Evolutionary conservation across 495 filamentous ascomycete species (phyloP).

Genomic region (Penicillium parvum): DNA sequence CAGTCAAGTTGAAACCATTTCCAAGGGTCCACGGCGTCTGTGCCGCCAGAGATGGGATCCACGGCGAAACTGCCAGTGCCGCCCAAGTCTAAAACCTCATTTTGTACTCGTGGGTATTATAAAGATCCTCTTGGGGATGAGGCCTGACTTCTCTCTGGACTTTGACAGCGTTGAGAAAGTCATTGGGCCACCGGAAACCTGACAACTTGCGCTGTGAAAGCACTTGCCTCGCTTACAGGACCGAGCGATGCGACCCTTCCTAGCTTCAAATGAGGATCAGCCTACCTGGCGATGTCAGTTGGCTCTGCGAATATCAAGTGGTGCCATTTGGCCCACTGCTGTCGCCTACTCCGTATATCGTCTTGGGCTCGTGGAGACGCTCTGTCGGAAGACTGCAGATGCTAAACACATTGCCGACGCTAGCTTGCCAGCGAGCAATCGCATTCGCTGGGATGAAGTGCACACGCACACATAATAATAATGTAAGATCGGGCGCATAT

Average conservation of each 20-base stretch:
- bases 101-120: background rate
- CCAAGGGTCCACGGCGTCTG: constrained; percentile 14
- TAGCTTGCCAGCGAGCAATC: background rate
- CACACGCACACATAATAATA: no score
- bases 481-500: no score
- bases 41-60: constrained; percentile 9
- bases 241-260: no score
- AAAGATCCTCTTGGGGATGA: background rate
- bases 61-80: constrained; percentile 6
- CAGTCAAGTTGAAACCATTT: constrained; percentile 13
- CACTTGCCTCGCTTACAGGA: no score
- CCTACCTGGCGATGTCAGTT: constrained; percentile 1
- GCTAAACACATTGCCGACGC: constrained; percentile 9
- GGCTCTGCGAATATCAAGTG: background rate
- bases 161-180: no score
- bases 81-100: constrained; percentile 20
- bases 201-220: no score
- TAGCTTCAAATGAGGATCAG: constrained; percentile 15
- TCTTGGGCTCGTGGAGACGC: constrained; percentile 19
- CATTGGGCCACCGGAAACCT: no score
- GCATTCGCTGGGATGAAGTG: background rate
- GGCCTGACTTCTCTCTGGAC: no score
- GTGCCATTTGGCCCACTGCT: constrained; percentile 12
- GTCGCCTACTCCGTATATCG: constrained; percentile 8
- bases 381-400: constrained; percentile 11